These are phyloP conservation scores for Magnaporthiopsis poae DNA, from an alignment of 2,329 filamentous ascomycete genomes.

Conservation along the genomic window DNA sequence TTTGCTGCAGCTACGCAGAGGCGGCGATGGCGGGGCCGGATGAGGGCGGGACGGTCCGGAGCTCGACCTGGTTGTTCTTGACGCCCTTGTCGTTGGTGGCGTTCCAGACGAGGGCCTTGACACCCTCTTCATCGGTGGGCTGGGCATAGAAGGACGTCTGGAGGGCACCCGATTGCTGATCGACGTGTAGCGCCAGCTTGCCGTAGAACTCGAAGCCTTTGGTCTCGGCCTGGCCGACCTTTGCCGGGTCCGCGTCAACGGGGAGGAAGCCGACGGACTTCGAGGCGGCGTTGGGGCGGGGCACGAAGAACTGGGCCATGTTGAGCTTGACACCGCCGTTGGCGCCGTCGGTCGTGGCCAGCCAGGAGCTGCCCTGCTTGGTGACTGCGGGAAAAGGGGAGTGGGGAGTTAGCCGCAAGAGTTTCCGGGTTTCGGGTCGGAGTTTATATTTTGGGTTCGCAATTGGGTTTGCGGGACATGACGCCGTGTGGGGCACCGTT, in stretches of 20 bases:
- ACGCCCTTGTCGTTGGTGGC: neutral
- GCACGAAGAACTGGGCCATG: neutral
- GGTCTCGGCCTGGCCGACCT: neutral
- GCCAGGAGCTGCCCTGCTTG: neutral
- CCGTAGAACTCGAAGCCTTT: conserved; percentile 2
- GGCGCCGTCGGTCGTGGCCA: neutral
- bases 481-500: neutral
- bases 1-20: neutral
- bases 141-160: neutral
- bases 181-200: neutral
- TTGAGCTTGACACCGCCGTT: neutral
- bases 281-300: neutral
- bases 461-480: neutral
- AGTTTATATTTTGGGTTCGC: neutral
- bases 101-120: neutral
- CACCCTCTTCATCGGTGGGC: neutral
- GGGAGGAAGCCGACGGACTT: conserved; percentile 4
- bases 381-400: neutral
- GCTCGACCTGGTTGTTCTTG: neutral
- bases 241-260: neutral
- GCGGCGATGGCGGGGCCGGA: too few relatives aligned
- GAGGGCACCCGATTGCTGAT: neutral
- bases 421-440: too few relatives aligned
- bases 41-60: neutral
- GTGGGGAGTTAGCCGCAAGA: neutral